phyloP scores from a whole-genome alignment of 345 rosid species.

The Melastoma malabathricum region DNA sequence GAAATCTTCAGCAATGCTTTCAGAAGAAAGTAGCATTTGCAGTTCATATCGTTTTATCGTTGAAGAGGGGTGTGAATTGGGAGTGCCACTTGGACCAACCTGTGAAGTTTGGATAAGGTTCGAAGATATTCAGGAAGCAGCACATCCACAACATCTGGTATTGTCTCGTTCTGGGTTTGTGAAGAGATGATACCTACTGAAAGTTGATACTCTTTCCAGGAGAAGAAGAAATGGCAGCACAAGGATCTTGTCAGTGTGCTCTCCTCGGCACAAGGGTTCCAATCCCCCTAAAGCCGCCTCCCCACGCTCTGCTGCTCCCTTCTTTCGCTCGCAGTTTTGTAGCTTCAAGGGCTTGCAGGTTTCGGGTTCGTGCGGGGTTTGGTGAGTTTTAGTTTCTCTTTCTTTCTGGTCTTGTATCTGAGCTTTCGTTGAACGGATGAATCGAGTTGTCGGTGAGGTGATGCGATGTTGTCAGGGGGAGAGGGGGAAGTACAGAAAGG shows the following conservation, averaged over 20 bases:
- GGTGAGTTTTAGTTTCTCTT: slow-evolving; percentile 19
- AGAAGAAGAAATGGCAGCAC: slow-evolving; percentile 37
- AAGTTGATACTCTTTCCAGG: too few species aligned
- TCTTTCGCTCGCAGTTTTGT: slow-evolving; percentile 3
- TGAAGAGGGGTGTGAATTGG: too few species aligned
- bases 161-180: not conserved
- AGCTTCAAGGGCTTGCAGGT: slow-evolving; percentile 15
- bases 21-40: too few species aligned
- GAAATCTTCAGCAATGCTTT: too few species aligned
- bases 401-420: slow-evolving; percentile 2
- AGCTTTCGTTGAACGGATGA: not conserved
- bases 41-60: too few species aligned
- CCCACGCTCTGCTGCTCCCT: slow-evolving; percentile 10
- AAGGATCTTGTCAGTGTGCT: slow-evolving; percentile 24
- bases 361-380: slow-evolving; percentile 43
- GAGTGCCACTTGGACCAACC: too few species aligned
- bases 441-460: not conserved
- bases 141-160: not conserved
- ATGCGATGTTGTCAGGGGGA: slow-evolving; percentile 30
- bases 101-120: too few species aligned
- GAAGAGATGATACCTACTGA: too few species aligned
- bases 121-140: too few species aligned
- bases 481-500: slow-evolving; percentile 62
- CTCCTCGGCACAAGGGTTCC: slow-evolving; percentile 13
- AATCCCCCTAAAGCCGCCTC: slow-evolving; percentile 12